Percentiles rank a stretch among this genome's conserved stretches.
Evolutionary conservation across 345 rosid species (phyloP).

Genomic region (Brassica cretica): DNA sequence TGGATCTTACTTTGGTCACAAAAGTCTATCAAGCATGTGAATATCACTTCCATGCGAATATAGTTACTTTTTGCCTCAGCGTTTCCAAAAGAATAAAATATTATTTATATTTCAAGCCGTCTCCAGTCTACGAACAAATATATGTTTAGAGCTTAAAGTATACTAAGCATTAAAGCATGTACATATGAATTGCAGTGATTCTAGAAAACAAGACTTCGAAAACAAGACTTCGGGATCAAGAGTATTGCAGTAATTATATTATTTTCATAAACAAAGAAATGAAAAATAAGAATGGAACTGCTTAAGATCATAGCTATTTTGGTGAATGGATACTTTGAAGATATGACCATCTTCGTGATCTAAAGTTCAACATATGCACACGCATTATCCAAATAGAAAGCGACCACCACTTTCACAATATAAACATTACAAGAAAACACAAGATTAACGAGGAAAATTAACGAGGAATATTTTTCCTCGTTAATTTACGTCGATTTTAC

Average conservation of each 20-base stretch:
- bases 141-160: neutral
- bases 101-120: neutral
- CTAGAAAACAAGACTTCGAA: neutral
- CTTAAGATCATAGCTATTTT: constrained; percentile 40
- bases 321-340: constrained; percentile 37
- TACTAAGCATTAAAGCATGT: neutral
- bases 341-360: constrained; percentile 31
- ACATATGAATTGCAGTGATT: neutral
- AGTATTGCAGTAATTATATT: neutral
- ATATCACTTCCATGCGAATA: constrained; percentile 17
- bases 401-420: constrained; percentile 36
- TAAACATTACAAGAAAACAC: neutral
- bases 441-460: no score
- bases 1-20: constrained; percentile 28
- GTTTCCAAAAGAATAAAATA: neutral
- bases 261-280: neutral
- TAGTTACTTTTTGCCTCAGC: neutral
- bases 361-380: constrained; percentile 31
- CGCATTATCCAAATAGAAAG: constrained; percentile 31
- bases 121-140: neutral
- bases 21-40: constrained; percentile 21
- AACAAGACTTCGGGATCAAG: neutral
- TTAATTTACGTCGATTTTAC: no score
- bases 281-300: constrained; percentile 16
- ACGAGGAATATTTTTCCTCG: no score